Evolutionary conservation across 495 filamentous ascomycete genomes (phyloP), one percentile per base, ranked within the genome.

Genomic region (Thermochaetoides thermophila): DNA sequence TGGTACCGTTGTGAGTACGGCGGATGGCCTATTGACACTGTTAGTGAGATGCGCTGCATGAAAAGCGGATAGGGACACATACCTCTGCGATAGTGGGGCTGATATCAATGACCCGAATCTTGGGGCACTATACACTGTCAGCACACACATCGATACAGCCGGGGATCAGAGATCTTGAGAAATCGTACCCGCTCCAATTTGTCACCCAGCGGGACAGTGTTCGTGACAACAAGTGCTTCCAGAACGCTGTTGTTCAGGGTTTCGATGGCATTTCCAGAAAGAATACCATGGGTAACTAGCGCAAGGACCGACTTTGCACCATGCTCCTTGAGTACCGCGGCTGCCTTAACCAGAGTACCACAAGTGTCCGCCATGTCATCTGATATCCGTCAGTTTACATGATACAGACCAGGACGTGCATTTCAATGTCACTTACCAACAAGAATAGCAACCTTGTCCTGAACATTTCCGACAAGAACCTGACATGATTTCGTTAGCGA

Each of bases 341-440:
- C 87, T 11, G 89, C 91, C 61, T 94, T 96, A 45, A 72, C 81
- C 11, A 94, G 76, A 7, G 85, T 61, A 35, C 89, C 91, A 52
- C 91, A 96, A 12, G 89, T 96, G 50, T 97, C 89, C 7, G 84
- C 89, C 80, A 84, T 86, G 43, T 84, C 78, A 47, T 74, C 66
- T 50, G 19, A 10, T 9, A 14, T 10, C 1, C 7, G 29, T 48
- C 18, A 43, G 40, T 3, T 1, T 23, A 24, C 3, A 5, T 2
- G 12, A 34, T 13, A 5, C n/a, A 25, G 4, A 3, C 3, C 7
- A 3, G 2, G 17, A 5, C 2, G 14, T 7, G 5, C 0, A 5
- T 24, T 16, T 5, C 5, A 14, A 21, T 15, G 16, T 1, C 6
- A 41, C 49, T 28, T 34, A 52, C 49, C 49, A 30, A 68, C 66